Evolutionary conservation across 805 yeast species (phyloP), one percentile per base, ranked within the genome.

Genomic region (Wickerhamomyces queroliae): DNA sequence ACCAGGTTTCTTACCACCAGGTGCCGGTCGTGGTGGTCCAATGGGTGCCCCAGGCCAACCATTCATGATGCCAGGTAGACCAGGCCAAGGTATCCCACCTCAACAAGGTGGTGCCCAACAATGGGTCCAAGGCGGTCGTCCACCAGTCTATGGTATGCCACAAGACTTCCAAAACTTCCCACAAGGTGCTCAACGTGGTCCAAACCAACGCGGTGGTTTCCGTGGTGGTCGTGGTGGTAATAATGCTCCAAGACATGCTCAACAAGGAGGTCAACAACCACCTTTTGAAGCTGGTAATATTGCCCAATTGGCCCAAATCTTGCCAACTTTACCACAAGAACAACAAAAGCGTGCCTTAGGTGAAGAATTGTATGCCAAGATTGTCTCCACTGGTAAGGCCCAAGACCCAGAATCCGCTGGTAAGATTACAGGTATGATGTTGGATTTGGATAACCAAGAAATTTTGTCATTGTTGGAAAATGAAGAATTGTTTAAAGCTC

Each of bases 341-440:
- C 91, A 86, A 70, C 96, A 89, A 75, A 91, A 91, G 87, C 91
- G 95, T 78, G 78, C 89, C 62, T 78, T 93, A 63, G 99, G 99
- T 71, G 97, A 93, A 77, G 95, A 89, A 63, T 76, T 93, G 62
- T 93, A 91, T 78, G 89, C 95, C 61, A 86, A 81, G 78, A 84
- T 93, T 59, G 80, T 83, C 50, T 80, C 89, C 52, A 80, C 86
- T 48, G 89, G 87, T 59, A 84, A 84, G 70, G 87, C 90, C 57
- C 80, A 80, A 56, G 95, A 89, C 61, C 84, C 83, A 43, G 96
- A 89, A 69, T 88, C 95, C 59, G 97, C 97, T 53, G 96, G 96
- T 72, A 91, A 90, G 75, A 87, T 93, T 64, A 93, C 99, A 52
- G 97, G 98, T 74, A 93, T 93, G 98, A 80, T 93, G 74, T 78